These are phyloP conservation scores for Lachancea fermentati DNA, from an alignment of 805 yeast genomes.

Conservation along the genomic window DNA sequence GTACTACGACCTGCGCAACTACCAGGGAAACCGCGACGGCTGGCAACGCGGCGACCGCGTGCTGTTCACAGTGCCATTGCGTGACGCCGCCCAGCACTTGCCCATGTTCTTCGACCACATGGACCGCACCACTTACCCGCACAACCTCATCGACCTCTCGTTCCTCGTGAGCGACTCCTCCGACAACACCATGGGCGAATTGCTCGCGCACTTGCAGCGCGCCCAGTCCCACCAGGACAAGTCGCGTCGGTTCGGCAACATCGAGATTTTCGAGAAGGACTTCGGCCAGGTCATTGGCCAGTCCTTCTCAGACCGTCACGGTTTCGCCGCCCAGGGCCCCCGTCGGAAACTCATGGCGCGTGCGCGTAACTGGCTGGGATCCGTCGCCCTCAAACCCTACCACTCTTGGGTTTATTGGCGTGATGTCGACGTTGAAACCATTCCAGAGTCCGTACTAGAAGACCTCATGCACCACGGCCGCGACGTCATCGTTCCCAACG, in stretches of 20 bases:
- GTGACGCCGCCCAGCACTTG: slow-evolving; percentile 88
- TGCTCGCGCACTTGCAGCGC: slow-evolving; percentile 50
- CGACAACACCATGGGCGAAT: slow-evolving; percentile 75
- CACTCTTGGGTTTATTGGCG: slow-evolving; percentile 98
- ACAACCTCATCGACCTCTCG: slow-evolving; percentile 72
- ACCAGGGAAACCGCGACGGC: slow-evolving; percentile 63
- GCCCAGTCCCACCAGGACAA: slow-evolving; percentile 63
- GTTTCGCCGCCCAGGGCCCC: slow-evolving; percentile 94
- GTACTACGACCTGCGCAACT: slow-evolving; percentile 66
- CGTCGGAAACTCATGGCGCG: slow-evolving; percentile 92
- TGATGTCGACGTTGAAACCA: slow-evolving; percentile 94
- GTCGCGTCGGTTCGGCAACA: slow-evolving; percentile 67
- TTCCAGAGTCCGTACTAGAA: slow-evolving; percentile 78
- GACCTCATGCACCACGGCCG: slow-evolving; percentile 87
- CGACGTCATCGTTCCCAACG: slow-evolving; percentile 93
- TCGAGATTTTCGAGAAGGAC: slow-evolving; percentile 85
- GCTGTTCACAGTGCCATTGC: slow-evolving; percentile 78
- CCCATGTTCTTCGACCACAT: slow-evolving; percentile 85
- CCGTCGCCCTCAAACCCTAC: slow-evolving; percentile 82
- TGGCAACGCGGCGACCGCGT: slow-evolving; percentile 78
- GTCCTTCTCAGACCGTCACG: slow-evolving; percentile 88
- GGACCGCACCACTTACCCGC: slow-evolving; percentile 79
- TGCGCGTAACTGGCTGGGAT: slow-evolving; percentile 89
- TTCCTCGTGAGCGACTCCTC: slow-evolving; percentile 87
- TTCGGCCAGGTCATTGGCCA: slow-evolving; percentile 93